A percentile compares a stretch with the other conserved stretches of the same genome.
Conservation (phyloP, 495 filamentous ascomycete genomes). For the Penicillium bovifimosum region DNA sequence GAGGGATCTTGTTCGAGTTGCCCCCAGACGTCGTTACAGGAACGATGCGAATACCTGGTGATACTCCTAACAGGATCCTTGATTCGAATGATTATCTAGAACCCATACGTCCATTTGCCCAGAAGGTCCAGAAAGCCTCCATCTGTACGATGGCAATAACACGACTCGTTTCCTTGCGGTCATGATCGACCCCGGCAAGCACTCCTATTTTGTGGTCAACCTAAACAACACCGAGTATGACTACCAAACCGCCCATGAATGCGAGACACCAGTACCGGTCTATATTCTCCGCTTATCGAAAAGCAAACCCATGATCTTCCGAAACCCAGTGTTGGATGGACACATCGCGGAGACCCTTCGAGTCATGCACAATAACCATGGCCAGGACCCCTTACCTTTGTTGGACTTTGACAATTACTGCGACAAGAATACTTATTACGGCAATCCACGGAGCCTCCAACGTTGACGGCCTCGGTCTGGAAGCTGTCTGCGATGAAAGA, state of each 20-base stretch:
- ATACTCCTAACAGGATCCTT: slow-evolving; percentile 4
- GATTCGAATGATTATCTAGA: not conserved
- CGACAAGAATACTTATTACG: not conserved
- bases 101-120: not conserved
- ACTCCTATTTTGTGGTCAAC: slow-evolving; percentile 7
- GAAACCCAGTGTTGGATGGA: not conserved
- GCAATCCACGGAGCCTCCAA: not conserved
- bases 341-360: slow-evolving; percentile 1
- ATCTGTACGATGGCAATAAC: not conserved
- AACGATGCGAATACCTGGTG: not conserved
- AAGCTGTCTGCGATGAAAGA: too few species aligned
- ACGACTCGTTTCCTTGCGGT: slow-evolving; percentile 1
- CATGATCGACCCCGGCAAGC: not conserved
- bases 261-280: not conserved
- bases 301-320: slow-evolving; percentile 1
- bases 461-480: not conserved
- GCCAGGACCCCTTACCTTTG: slow-evolving; percentile 3
- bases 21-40: not conserved
- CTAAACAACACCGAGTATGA: slow-evolving; percentile 5
- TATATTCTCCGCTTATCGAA: slow-evolving; percentile 5
- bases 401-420: slow-evolving; percentile 6
- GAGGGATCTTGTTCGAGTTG: not conserved
- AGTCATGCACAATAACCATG: slow-evolving; percentile 4
- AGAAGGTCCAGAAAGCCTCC: not conserved
- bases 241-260: slow-evolving; percentile 1